phyloP scores from a whole-genome alignment of 352 stramenopile genomes.

The Phytophthora macrochlamydospora region DNA sequence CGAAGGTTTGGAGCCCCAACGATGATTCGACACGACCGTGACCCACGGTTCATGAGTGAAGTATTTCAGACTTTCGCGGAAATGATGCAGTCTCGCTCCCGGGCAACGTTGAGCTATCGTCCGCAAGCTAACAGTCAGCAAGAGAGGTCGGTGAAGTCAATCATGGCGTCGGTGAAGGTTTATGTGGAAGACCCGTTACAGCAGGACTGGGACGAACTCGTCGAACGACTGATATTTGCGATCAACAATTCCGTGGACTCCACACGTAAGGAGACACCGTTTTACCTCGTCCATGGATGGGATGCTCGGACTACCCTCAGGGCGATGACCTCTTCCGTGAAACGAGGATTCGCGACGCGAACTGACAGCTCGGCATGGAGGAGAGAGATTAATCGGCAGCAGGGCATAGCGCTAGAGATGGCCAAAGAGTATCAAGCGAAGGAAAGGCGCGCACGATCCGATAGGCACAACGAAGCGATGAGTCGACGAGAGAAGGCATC shows the following conservation, averaged over 20 bases:
- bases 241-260: conserved; percentile 3
- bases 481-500: neutral
- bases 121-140: conserved; percentile 22
- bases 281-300: conserved; percentile 5
- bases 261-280: neutral
- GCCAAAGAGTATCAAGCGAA: conserved; percentile 8
- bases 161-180: conserved; percentile 2
- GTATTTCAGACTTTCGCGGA: conserved; percentile 12
- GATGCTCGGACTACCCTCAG: neutral
- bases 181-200: conserved; percentile 10
- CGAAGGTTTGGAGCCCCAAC: conserved; percentile 7
- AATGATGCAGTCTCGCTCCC: conserved; percentile 4
- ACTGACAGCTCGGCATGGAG: neutral
- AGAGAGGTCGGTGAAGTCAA: conserved; percentile 7
- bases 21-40: conserved; percentile 10
- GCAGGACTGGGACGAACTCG: conserved; percentile 14
- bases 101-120: conserved; percentile 14
- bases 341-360: neutral
- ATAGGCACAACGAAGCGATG: too few species aligned
- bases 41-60: conserved; percentile 21
- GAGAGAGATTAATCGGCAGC: neutral
- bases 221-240: neutral
- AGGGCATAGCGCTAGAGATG: neutral
- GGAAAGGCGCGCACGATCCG: neutral
- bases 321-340: conserved; percentile 3